Evolutionary conservation across 179 eudicot species (phyloP).

Genomic region (Beta corolliflora): DNA sequence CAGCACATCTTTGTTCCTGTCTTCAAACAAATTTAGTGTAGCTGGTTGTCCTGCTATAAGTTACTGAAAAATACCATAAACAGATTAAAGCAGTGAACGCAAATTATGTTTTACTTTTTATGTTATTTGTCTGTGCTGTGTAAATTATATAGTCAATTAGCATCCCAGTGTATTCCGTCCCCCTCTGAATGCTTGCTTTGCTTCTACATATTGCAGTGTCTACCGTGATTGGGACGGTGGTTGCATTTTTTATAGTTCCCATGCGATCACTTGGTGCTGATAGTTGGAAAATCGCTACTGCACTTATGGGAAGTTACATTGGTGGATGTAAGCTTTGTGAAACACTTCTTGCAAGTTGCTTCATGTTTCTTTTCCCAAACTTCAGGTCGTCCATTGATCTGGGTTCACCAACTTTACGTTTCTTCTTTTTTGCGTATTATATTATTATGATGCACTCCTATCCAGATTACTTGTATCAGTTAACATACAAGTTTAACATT

Average conservation of each 20-base stretch:
- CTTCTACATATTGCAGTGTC: conserved; percentile 49
- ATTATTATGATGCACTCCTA: not conserved
- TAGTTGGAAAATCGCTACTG: conserved; percentile 85
- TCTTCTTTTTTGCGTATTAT: not conserved
- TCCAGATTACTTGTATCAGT: not conserved
- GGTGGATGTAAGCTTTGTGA: conserved; percentile 65
- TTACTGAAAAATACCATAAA: not conserved
- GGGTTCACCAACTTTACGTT: not conserved
- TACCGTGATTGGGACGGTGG: conserved; percentile 65
- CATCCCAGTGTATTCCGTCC: not conserved
- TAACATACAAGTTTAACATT: not conserved
- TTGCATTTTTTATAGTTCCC: conserved; percentile 67
- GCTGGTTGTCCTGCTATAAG: not conserved
- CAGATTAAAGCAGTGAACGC: not conserved
- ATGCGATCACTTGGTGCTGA: conserved; percentile 83
- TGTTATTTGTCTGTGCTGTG: not conserved
- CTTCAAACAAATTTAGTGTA: not conserved
- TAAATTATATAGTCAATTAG: not conserved
- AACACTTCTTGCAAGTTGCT: not conserved
- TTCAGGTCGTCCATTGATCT: not conserved
- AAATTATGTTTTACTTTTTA: not conserved
- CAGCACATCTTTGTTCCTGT: not conserved
- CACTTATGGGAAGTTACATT: conserved; percentile 89
- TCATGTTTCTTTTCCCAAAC: not conserved
- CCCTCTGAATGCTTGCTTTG: not conserved